phyloP scores from a whole-genome alignment of 2,329 filamentous ascomycete genomes.

The Lachnellula hyalina region DNA sequence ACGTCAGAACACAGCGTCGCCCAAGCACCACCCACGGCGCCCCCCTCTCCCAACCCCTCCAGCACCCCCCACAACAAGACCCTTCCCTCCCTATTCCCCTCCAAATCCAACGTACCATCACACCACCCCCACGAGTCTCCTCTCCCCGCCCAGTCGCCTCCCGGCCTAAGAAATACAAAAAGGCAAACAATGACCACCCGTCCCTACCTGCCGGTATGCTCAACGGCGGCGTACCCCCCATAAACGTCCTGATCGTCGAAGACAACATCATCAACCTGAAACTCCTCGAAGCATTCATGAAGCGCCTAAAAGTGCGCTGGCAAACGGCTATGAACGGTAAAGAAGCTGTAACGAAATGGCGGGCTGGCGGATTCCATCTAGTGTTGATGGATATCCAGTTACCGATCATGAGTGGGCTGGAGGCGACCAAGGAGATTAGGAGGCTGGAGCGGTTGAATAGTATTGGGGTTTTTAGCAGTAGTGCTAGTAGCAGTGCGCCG shows the following conservation, averaged over 20 bases:
- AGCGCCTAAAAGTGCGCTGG: slow-evolving; percentile 91
- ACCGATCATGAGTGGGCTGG: slow-evolving; percentile 91
- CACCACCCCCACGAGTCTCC: slow-evolving; percentile 43
- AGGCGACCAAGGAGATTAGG: slow-evolving; percentile 92
- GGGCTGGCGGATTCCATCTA: slow-evolving; percentile 84
- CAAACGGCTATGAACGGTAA: slow-evolving; percentile 94
- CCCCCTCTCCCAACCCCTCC: slow-evolving; percentile 48
- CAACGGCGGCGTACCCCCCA: slow-evolving; percentile 82
- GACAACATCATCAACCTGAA: slow-evolving; percentile 98
- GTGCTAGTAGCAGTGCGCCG: slow-evolving; percentile 49
- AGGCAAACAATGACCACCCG: slow-evolving; percentile 40
- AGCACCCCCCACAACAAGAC: slow-evolving; percentile 48
- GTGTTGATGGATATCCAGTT: slow-evolving; percentile 99
- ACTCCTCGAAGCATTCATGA: slow-evolving; percentile 91
- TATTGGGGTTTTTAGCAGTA: slow-evolving; percentile 84
- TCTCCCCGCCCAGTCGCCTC: slow-evolving; percentile 40
- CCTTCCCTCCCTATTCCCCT: slow-evolving; percentile 29
- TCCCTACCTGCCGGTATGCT: slow-evolving; percentile 59
- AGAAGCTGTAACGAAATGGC: slow-evolving; percentile 92
- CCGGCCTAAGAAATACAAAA: slow-evolving; percentile 48
- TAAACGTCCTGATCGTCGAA: slow-evolving; percentile 96
- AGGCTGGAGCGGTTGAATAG: slow-evolving; percentile 84
- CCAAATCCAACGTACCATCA: slow-evolving; percentile 33
- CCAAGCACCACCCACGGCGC: slow-evolving; percentile 39
- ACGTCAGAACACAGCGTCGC: slow-evolving; percentile 40